phyloP scores from a whole-genome alignment of 805 yeast genomes.

The Candida ovalis region DNA sequence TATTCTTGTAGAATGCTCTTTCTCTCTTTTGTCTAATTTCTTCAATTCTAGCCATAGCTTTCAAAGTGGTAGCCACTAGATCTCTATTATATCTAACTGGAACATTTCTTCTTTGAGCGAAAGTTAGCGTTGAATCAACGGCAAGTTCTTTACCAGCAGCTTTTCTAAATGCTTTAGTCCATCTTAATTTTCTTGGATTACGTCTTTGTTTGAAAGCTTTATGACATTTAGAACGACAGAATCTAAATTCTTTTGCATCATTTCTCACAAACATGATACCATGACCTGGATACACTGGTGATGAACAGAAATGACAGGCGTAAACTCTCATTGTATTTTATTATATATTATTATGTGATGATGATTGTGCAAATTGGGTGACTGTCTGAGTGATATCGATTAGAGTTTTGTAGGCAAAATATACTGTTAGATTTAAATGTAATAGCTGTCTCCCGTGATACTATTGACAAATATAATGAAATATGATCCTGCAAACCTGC shows the following conservation, averaged over 20 bases:
- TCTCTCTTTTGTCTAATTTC: conserved; percentile 96
- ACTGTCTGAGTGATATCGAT: too few species aligned
- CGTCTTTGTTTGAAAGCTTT: conserved; percentile 96
- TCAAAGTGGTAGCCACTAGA: conserved; percentile 86
- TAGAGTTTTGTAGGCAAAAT: too few species aligned
- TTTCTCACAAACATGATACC: conserved; percentile 98
- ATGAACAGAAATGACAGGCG: conserved; percentile 95
- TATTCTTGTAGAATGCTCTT: conserved; percentile 97
- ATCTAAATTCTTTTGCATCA: conserved; percentile 95
- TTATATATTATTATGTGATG: neutral
- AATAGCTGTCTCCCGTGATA: too few species aligned
- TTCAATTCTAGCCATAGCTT: conserved; percentile 94
- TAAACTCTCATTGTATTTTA: conserved; percentile 64
- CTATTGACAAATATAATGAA: too few species aligned
- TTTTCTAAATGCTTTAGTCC: conserved; percentile 99
- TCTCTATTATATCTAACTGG: conserved; percentile 98
- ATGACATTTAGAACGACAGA: conserved; percentile 98
- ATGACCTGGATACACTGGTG: conserved; percentile 92
- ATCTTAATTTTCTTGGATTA: conserved; percentile 94
- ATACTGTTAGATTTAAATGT: too few species aligned
- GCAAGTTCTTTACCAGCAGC: conserved; percentile 99
- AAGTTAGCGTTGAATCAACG: conserved; percentile 92
- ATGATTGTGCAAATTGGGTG: too few species aligned
- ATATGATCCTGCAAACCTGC: neutral
- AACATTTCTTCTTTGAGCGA: conserved; percentile 95